Conservation (phyloP, 2,329 filamentous ascomycete species). For the Aureobasidium sp. region DNA sequence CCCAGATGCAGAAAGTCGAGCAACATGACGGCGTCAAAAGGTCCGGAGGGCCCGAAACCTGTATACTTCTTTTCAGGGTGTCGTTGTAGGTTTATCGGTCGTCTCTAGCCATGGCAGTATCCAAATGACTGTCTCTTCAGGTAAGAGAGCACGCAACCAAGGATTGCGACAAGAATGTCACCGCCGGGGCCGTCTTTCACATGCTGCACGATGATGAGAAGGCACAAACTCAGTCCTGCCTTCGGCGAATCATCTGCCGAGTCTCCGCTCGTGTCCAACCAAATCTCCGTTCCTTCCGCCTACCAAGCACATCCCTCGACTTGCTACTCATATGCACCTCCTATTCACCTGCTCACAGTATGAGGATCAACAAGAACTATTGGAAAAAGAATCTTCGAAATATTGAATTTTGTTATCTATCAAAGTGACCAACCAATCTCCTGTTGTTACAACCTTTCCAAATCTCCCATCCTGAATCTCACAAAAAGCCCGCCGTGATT, state of each 20-base stretch:
- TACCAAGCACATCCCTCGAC: background rate
- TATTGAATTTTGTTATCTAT: constrained; percentile 1
- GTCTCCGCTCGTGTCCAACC: background rate
- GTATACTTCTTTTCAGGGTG: background rate
- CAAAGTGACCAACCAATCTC: background rate
- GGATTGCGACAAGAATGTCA: background rate
- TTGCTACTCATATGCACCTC: background rate
- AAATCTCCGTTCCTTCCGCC: background rate
- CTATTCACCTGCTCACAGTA: background rate
- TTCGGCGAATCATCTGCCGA: constrained; percentile 7
- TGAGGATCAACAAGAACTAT: background rate
- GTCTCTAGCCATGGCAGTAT: background rate
- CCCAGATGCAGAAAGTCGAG: constrained; percentile 6
- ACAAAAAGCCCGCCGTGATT: background rate
- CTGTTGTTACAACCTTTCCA: background rate
- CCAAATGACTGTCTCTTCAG: too few species aligned
- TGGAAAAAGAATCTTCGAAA: background rate
- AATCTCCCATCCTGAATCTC: background rate
- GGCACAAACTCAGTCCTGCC: background rate
- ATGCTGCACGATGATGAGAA: constrained; percentile 14
- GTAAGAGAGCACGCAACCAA: background rate
- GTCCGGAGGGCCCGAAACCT: background rate
- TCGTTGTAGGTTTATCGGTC: background rate
- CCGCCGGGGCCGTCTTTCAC: constrained; percentile 1
- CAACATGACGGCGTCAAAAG: constrained; percentile 3